Conservation (phyloP, 139 green algal genomes). For the Auxenochlorella pyrenoidosa region DNA sequence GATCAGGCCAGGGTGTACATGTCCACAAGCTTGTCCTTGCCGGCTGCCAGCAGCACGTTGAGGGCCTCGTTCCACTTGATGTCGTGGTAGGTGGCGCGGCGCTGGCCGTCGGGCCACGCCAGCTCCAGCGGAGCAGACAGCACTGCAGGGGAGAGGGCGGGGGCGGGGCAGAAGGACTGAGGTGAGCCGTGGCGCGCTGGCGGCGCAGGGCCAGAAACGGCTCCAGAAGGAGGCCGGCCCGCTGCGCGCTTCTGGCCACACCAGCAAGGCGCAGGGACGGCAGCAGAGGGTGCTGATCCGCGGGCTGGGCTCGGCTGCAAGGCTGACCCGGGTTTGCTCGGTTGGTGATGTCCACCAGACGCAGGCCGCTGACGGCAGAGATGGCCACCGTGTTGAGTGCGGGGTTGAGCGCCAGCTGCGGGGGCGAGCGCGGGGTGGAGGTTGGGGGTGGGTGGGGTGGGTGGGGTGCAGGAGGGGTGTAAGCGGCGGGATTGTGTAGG, state of each 20-base stretch:
- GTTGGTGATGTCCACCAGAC: conserved; percentile 23
- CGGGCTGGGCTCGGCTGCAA: no score
- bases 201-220: no score
- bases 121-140: not conserved
- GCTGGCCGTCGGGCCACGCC: conserved; percentile 1
- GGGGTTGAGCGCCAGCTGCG: conserved; percentile 23
- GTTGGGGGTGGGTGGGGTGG: not conserved
- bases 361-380: not conserved
- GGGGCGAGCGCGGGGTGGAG: not conserved
- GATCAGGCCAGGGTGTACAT: not conserved
- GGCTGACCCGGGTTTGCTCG: not conserved
- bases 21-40: conserved; percentile 34
- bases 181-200: no score
- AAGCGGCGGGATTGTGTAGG: not conserved
- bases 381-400: not conserved
- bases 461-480: not conserved
- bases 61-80: conserved; percentile 24
- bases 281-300: no score
- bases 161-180: not conserved
- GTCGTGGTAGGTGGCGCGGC: conserved; percentile 17
- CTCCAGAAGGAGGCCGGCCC: no score
- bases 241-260: no score
- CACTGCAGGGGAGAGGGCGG: not conserved
- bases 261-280: no score
- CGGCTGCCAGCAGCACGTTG: conserved; percentile 11